These are phyloP conservation scores for Hippophae gyantsensis DNA, from an alignment of 306 rosid genomes.

Conservation along the genomic window DNA sequence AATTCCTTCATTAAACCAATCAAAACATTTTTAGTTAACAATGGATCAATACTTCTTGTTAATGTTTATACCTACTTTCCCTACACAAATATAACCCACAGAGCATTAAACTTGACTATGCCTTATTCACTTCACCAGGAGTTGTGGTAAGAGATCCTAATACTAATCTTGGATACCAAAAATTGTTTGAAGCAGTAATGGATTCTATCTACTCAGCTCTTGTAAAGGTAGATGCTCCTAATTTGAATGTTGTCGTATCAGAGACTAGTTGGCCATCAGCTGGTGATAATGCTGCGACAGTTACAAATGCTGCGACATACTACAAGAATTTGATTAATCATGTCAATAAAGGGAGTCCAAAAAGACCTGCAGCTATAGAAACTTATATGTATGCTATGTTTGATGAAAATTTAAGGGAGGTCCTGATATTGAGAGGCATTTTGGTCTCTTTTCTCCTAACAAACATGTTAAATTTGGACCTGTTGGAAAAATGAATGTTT, in stretches of 20 bases:
- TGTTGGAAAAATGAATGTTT: no score
- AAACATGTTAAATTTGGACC: no score
- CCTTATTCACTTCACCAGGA: constrained; percentile 35
- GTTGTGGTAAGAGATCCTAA: constrained; percentile 11
- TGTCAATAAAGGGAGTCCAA: constrained; percentile 34
- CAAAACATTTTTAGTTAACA: constrained; percentile 19
- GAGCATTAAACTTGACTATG: constrained; percentile 20
- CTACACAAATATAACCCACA: neutral
- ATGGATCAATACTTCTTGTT: constrained; percentile 54
- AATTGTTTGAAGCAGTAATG: constrained; percentile 28
- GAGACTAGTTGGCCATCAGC: constrained; percentile 70
- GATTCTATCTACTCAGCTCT: constrained; percentile 50
- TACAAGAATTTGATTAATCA: constrained; percentile 42
- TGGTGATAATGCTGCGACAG: constrained; percentile 25
- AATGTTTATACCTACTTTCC: constrained; percentile 52
- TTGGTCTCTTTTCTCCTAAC: constrained; percentile 27
- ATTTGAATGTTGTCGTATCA: constrained; percentile 34
- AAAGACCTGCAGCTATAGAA: constrained; percentile 21
- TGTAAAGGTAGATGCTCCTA: constrained; percentile 31
- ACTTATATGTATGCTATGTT: constrained; percentile 38
- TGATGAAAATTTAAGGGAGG: constrained; percentile 24
- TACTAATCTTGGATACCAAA: constrained; percentile 28
- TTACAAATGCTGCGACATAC: constrained; percentile 32
- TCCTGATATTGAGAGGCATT: constrained; percentile 23
- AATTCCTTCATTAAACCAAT: constrained; percentile 28